Conservation (phyloP, 75 land plant species). For the Sequoiadendron giganteum region DNA sequence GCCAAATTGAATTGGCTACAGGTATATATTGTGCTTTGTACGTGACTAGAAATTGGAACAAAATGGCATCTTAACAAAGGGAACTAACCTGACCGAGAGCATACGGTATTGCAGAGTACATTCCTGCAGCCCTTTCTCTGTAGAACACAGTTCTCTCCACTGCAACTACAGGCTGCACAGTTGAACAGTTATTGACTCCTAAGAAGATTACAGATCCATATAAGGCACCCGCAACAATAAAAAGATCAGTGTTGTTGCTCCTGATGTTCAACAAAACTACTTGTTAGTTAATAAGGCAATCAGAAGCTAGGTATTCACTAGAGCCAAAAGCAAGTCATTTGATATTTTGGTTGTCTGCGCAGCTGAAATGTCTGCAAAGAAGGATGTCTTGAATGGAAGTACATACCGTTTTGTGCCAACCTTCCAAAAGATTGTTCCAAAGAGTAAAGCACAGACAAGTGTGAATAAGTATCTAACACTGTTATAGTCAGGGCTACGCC, state of each 20-base stretch:
- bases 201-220: constrained; percentile 74
- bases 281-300: constrained; percentile 1
- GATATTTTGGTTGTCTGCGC: not conserved
- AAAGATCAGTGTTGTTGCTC: constrained; percentile 52
- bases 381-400: constrained; percentile 1
- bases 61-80: not conserved
- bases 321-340: not conserved
- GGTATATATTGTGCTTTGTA: not conserved
- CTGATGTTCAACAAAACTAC: constrained; percentile 50
- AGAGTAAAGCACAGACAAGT: constrained; percentile 43
- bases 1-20: not conserved
- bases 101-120: constrained; percentile 86
- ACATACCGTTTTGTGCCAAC: constrained; percentile 57
- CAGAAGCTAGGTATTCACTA: not conserved
- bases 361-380: not conserved
- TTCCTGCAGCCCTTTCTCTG: constrained; percentile 86
- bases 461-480: constrained; percentile 69
- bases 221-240: constrained; percentile 78
- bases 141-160: constrained; percentile 83
- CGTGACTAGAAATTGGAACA: not conserved
- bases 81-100: constrained; percentile 74
- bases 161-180: constrained; percentile 77
- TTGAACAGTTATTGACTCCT: constrained; percentile 63
- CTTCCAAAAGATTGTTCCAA: constrained; percentile 76
- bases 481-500: constrained; percentile 88